Conservation (phyloP, 495 filamentous ascomycete genomes). For the Penicillium maclennaniae region DNA sequence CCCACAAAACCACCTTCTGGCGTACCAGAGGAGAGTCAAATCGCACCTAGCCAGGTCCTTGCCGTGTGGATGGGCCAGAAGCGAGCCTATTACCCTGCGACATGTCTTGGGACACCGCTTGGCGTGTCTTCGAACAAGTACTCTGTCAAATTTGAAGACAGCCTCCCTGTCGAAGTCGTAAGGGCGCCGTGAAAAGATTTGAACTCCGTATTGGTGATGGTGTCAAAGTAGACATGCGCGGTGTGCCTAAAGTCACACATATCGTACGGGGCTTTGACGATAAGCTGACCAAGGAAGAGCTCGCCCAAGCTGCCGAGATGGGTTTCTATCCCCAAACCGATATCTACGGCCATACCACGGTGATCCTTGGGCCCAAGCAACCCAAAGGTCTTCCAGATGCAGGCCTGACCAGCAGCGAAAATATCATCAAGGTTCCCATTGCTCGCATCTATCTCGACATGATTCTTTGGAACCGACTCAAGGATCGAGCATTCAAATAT, state of each 20-base stretch:
- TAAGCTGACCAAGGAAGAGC: constrained; percentile 34
- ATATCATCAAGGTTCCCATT: constrained; percentile 42
- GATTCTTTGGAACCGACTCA: constrained; percentile 48
- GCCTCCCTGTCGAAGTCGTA: constrained; percentile 40
- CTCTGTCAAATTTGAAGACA: constrained; percentile 47
- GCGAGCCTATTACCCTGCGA: constrained; percentile 49
- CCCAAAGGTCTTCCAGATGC: constrained; percentile 42
- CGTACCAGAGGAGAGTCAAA: constrained; percentile 8
- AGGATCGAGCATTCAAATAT: constrained; percentile 40
- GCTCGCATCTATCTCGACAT: constrained; percentile 46
- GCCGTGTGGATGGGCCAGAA: constrained; percentile 49
- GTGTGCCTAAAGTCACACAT: constrained; percentile 44
- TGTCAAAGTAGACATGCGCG: constrained; percentile 49
- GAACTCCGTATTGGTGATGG: constrained; percentile 47
- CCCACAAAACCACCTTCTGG: constrained; percentile 2
- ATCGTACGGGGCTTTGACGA: constrained; percentile 43
- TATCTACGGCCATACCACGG: constrained; percentile 41
- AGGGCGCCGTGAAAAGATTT: constrained; percentile 42
- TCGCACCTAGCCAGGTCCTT: constrained; percentile 48
- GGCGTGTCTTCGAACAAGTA: constrained; percentile 38
- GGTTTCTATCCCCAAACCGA: constrained; percentile 40
- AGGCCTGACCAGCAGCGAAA: constrained; percentile 27
- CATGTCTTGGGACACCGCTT: constrained; percentile 42
- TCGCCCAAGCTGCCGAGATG: constrained; percentile 22
- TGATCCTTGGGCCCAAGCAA: constrained; percentile 44